A percentile compares a stretch with the other conserved stretches of the same genome.
These are phyloP conservation scores for Crithidia sp. DNA, from an alignment of 208 protist species.

Conservation along the genomic window DNA sequence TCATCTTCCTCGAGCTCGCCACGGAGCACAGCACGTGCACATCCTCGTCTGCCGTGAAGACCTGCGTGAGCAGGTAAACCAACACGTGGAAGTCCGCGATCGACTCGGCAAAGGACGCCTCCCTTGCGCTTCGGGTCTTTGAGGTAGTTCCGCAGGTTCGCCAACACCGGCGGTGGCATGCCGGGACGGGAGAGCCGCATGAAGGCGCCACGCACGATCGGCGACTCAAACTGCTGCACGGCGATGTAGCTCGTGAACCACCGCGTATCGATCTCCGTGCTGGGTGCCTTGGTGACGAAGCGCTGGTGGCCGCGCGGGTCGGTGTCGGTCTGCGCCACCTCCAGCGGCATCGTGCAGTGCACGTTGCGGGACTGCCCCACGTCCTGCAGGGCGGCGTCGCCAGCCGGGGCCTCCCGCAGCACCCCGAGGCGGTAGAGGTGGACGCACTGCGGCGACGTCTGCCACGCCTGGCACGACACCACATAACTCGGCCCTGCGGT, in stretches of 20 bases:
- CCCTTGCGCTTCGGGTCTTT: conserved; percentile 72
- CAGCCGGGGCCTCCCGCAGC: conserved; percentile 50
- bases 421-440: conserved; percentile 79
- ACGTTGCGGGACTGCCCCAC: conserved; percentile 45
- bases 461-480: conserved; percentile 85
- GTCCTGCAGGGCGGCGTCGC: conserved; percentile 29
- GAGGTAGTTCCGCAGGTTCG: conserved; percentile 81
- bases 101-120: conserved; percentile 70
- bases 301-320: conserved; percentile 68
- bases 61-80: conserved; percentile 73
- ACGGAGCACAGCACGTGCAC: conserved; percentile 57
- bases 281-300: conserved; percentile 71
- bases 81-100: conserved; percentile 93
- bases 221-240: conserved; percentile 83
- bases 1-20: conserved; percentile 46
- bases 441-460: conserved; percentile 87
- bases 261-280: conserved; percentile 74
- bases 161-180: conserved; percentile 69
- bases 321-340: conserved; percentile 77
- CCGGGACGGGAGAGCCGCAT: conserved; percentile 85
- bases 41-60: conserved; percentile 66
- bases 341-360: conserved; percentile 61
- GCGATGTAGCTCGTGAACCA: conserved; percentile 92
- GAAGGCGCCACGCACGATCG: conserved; percentile 80
- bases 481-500: conserved; percentile 10